phyloP scores from a whole-genome alignment of 306 rosid genomes.

The Begonia masoniana region DNA sequence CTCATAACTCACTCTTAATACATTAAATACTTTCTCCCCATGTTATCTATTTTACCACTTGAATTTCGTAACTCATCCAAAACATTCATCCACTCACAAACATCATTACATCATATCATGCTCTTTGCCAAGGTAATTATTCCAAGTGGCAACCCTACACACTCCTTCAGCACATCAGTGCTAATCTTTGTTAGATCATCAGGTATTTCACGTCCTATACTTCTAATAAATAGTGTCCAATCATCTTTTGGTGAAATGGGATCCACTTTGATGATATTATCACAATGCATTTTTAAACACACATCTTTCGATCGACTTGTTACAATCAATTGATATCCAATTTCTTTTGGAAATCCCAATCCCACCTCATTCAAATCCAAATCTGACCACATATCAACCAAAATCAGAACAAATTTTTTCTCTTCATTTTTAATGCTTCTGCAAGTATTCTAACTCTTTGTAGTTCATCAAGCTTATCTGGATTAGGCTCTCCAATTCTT shows the following conservation, averaged over 20 bases:
- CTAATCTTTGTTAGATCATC: background rate
- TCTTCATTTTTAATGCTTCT: background rate
- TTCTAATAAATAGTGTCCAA: constrained; percentile 9
- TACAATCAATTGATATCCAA: constrained; percentile 14
- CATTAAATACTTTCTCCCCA: constrained; percentile 16
- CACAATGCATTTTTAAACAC: constrained; percentile 8
- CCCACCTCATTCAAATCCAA: constrained; percentile 14
- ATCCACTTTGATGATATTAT: background rate
- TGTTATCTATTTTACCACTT: background rate
- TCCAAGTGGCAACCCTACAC: background rate
- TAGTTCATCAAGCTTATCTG: background rate
- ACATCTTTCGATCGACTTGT: constrained; percentile 14
- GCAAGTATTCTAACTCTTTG: background rate
- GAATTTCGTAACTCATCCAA: background rate
- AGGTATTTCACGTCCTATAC: constrained; percentile 2
- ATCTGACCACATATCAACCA: constrained; percentile 24
- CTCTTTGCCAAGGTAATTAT: background rate
- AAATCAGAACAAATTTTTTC: constrained; percentile 11
- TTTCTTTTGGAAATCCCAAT: constrained; percentile 15
- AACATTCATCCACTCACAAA: no score
- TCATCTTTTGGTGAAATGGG: background rate
- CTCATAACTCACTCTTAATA: constrained; percentile 17
- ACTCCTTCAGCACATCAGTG: background rate
- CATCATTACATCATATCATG: constrained; percentile 3
- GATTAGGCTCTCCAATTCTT: background rate